Evolutionary conservation across 2,329 filamentous ascomycete species (phyloP).

Genomic region (Colletotrichum aenigma): DNA sequence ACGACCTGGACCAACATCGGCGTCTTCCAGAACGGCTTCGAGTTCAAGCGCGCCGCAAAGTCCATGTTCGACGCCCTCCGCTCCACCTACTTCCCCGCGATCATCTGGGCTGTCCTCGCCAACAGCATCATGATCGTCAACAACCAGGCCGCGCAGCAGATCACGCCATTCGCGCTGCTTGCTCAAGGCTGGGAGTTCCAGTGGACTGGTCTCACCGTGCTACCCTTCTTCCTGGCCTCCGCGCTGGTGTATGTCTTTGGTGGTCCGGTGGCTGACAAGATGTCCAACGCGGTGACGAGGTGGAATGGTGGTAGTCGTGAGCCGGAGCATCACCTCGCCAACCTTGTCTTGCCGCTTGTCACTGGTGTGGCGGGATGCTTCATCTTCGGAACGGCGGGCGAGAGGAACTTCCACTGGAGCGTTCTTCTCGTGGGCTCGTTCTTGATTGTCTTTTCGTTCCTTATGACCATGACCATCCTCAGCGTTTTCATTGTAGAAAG

Average conservation of each 20-base stretch:
- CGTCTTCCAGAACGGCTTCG: slow-evolving; percentile 32
- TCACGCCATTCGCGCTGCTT: slow-evolving; percentile 7
- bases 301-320: slow-evolving; percentile 29
- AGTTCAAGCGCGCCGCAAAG: slow-evolving; percentile 24
- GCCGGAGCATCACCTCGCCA: slow-evolving; percentile 36
- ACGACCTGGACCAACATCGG: slow-evolving; percentile 34
- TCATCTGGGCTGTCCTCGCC: slow-evolving; percentile 34
- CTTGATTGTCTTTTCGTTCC: slow-evolving; percentile 31
- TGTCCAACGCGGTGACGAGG: slow-evolving; percentile 31
- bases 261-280: slow-evolving; percentile 31
- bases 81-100: slow-evolving; percentile 34
- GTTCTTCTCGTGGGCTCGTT: slow-evolving; percentile 29
- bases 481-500: slow-evolving; percentile 37
- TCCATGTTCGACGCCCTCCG: slow-evolving; percentile 32
- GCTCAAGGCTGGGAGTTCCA: slow-evolving; percentile 31
- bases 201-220: slow-evolving; percentile 29
- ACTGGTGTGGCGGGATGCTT: slow-evolving; percentile 31
- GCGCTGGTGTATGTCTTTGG: slow-evolving; percentile 27
- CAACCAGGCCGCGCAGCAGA: slow-evolving; percentile 30
- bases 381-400: slow-evolving; percentile 32
- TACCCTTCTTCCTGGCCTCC: slow-evolving; percentile 25
- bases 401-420: slow-evolving; percentile 28
- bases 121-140: slow-evolving; percentile 33
- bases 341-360: slow-evolving; percentile 32
- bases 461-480: slow-evolving; percentile 29